Evolutionary conservation across 1,284 basidiomycete genomes (phyloP).

Genomic region (Cutaneotrichosporon spelunceum): DNA sequence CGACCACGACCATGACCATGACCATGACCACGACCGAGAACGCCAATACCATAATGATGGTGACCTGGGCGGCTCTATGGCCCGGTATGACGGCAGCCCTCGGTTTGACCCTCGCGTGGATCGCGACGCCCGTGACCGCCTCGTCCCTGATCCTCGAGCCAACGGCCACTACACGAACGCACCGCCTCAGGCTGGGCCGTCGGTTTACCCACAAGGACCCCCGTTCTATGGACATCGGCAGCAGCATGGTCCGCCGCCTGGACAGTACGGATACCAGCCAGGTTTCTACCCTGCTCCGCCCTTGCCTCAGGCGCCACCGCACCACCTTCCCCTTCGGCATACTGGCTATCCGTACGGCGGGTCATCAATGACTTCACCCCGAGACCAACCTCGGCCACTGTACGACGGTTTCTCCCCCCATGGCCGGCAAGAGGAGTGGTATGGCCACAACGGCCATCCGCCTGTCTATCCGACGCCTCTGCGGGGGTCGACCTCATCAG

Average conservation of each 20-base stretch:
- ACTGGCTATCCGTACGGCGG: neutral
- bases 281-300: conserved; percentile 6
- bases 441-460: neutral
- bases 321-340: neutral
- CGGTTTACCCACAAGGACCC: neutral
- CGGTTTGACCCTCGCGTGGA: neutral
- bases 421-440: conserved; percentile 2
- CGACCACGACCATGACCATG: neutral
- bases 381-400: neutral
- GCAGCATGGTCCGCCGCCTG: neutral
- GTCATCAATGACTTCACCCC: neutral
- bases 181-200: neutral
- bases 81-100: neutral
- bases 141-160: neutral
- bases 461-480: neutral
- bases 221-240: neutral
- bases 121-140: conserved; percentile 5
- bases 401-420: neutral
- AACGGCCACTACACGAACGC: conserved; percentile 4
- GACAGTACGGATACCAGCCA: conserved; percentile 5
- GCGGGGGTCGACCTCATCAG: neutral
- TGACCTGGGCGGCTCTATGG: neutral
- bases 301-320: neutral
- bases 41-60: neutral
- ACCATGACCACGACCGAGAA: neutral